These are phyloP conservation scores for Fraxinus floribunda DNA, from an alignment of 305 asterid genomes.

Conservation along the genomic window DNA sequence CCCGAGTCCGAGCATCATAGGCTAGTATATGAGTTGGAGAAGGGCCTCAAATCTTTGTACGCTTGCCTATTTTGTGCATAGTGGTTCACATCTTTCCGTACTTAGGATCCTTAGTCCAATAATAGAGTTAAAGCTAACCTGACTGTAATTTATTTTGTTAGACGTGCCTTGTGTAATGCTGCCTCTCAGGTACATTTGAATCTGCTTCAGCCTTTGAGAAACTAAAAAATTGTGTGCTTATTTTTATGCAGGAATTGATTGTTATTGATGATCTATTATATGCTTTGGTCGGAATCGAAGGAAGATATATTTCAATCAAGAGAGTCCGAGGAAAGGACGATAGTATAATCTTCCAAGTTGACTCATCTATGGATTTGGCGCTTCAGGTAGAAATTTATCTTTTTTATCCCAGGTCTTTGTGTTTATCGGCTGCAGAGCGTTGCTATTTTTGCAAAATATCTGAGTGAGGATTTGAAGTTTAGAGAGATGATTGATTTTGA, in stretches of 20 bases:
- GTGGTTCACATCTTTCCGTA: background rate
- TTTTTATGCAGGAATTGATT: conserved; percentile 74
- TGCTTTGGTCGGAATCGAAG: conserved; percentile 87
- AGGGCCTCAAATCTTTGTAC: background rate
- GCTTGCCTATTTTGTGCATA: background rate
- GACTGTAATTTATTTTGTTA: background rate
- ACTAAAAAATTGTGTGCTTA: background rate
- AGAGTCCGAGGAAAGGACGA: conserved; percentile 65
- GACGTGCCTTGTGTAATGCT: background rate
- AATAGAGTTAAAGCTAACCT: background rate
- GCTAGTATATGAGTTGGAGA: conserved; percentile 14
- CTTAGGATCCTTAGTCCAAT: background rate
- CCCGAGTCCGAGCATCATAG: background rate
- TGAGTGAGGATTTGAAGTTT: background rate
- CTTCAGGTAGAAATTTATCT: conserved; percentile 64
- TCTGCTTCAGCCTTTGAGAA: conserved; percentile 10
- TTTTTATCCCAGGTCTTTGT: conserved; percentile 11
- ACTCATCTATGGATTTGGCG: conserved; percentile 92
- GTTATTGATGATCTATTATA: conserved; percentile 83
- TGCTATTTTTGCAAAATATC: background rate
- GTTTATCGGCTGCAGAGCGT: conserved; percentile 14
- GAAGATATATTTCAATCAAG: conserved; percentile 72
- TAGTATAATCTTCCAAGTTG: conserved; percentile 60
- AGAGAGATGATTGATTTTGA: background rate
- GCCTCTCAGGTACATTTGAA: background rate